Evolutionary conservation across 2,329 filamentous ascomycete genomes (phyloP).

Genomic region (Calonectria henricotiae): DNA sequence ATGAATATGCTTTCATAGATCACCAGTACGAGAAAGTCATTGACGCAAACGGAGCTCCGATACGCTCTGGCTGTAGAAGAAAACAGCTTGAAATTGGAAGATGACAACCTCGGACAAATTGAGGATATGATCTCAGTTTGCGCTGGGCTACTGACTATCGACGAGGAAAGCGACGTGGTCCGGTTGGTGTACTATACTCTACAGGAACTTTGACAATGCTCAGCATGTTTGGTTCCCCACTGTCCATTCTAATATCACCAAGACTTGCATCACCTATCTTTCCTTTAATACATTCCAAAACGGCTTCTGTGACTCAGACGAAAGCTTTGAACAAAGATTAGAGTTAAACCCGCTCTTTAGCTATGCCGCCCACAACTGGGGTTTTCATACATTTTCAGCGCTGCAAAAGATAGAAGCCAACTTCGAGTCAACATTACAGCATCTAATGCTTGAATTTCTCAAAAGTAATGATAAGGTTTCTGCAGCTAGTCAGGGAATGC

Average conservation of each 20-base stretch:
- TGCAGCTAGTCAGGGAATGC: too few species aligned
- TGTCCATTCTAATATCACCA: background rate
- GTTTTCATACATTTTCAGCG: background rate
- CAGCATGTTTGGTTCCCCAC: constrained; percentile 49
- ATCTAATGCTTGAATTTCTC: too few species aligned
- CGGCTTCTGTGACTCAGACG: background rate
- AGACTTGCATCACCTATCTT: background rate
- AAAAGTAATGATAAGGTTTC: too few species aligned
- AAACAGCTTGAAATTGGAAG: constrained; percentile 51
- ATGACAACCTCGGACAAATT: constrained; percentile 55
- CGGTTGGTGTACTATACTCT: constrained; percentile 63
- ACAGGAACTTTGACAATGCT: constrained; percentile 59
- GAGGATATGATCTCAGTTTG: constrained; percentile 58
- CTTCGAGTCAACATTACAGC: too few species aligned
- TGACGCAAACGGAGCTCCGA: constrained; percentile 57
- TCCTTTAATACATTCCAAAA: background rate
- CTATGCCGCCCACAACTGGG: background rate
- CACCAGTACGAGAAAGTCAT: constrained; percentile 53
- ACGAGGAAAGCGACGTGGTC: constrained; percentile 57
- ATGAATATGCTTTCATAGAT: constrained; percentile 60
- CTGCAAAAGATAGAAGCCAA: too few species aligned
- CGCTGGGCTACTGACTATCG: constrained; percentile 61
- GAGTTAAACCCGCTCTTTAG: background rate
- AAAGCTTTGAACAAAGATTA: background rate
- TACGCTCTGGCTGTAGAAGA: constrained; percentile 60